phyloP scores from a whole-genome alignment of 441 rosid species.

The Breynia disticha region DNA sequence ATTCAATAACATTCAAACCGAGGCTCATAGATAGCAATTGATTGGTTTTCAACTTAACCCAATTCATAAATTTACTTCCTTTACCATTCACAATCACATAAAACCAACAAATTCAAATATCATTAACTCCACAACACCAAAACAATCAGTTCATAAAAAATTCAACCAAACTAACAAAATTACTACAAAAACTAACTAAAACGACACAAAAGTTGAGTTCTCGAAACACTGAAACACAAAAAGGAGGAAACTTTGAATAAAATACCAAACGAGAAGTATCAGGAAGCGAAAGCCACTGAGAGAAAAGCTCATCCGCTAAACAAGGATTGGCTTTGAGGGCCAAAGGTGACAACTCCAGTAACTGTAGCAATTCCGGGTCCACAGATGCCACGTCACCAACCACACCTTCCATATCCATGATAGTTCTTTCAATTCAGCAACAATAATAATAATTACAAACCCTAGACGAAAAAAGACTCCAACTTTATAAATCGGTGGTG shows the following conservation, averaged over 20 bases:
- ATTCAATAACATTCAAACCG: no score
- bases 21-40: no score
- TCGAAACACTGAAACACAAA: background rate
- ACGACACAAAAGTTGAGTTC: background rate
- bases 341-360: constrained; percentile 51
- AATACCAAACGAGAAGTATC: constrained; percentile 54
- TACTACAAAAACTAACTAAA: background rate
- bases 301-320: constrained; percentile 52
- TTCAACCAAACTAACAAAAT: background rate
- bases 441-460: background rate
- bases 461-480: constrained; percentile 3
- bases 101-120: no score
- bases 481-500: background rate
- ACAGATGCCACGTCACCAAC: constrained; percentile 29
- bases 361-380: constrained; percentile 66
- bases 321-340: constrained; percentile 44
- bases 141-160: background rate
- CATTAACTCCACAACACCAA: no score
- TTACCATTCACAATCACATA: no score
- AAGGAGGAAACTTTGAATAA: background rate
- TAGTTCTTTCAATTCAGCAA: background rate
- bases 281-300: constrained; percentile 83
- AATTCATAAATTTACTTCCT: no score
- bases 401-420: constrained; percentile 39
- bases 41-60: no score